Base-by-base conservation (phyloP, 1,284 basidiomycete genomes). In the Sphaerobolus stellatus region DNA sequence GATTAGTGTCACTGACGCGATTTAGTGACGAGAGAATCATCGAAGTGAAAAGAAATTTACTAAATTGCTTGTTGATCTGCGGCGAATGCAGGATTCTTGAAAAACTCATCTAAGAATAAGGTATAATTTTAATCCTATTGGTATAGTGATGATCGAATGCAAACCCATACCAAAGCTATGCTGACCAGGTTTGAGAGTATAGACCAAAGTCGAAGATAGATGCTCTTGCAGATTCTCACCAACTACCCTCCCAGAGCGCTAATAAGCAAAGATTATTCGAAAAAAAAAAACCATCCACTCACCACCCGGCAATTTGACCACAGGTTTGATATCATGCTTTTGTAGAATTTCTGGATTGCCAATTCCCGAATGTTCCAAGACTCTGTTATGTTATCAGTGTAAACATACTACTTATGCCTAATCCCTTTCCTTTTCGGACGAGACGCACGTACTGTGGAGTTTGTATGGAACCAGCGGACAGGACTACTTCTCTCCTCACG, bases 271-370 rank as follows among this genome's bases (percentile, higher is more conserved):
- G 5, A 22, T 20, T n/a, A 22, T 16, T 18, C 22, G 29, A 18
- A 9, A 24, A 18, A 29, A n/a, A n/a, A n/a, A n/a, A n/a, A n/a
- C n/a, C 24, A 28, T 13, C 14, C 25, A 20, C 34, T 44, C 20
- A 51, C 50, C 66, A 28, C 62, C 65, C 24, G 66, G 66, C 18
- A 67, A 56, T 41, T 67, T 58, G 8, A 66, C 61, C 11, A 66
- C 52, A 29, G 55, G 50, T 27, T 52, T 57, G 47, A 67, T 59
- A 28, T 59, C 62, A 31, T 54, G 33, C 14, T 50, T 47, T 5
- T 57, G 40, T 20, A 66, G 53, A 30, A 64, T 18, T 20, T n/a
- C n/a, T 22, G 28, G 22, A 29, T 40, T 40, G 8, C 53, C 53
- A 20, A 55, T 52, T 5, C 53, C 53, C n/a, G 53, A 51, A 28